Percentiles rank a stretch among this genome's conserved stretches.
Evolutionary conservation across 257 asterid genomes (phyloP).

Genomic region (Solanum arcanum): DNA sequence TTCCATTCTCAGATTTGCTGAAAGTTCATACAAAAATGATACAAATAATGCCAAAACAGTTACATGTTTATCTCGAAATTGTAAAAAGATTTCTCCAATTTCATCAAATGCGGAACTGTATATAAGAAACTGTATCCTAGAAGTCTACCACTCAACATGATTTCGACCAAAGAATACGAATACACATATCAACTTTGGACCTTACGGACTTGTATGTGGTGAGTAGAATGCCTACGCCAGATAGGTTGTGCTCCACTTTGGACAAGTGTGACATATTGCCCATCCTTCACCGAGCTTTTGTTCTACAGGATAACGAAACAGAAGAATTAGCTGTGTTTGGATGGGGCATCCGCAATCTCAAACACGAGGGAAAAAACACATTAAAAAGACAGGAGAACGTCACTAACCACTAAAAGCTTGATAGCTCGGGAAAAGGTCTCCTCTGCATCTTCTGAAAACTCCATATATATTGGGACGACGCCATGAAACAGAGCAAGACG

Average conservation of each 20-base stretch:
- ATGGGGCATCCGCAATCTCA: not conserved
- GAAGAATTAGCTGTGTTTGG: not conserved
- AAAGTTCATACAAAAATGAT: not conserved
- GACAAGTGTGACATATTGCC: constrained; percentile 80
- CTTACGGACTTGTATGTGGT: constrained; percentile 94
- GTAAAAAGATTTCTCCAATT: not conserved
- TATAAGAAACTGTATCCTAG: not conserved
- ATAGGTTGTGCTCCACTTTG: constrained; percentile 99
- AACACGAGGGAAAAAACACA: not conserved
- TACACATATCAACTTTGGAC: constrained; percentile 43
- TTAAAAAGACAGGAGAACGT: not conserved
- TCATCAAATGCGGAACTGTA: not conserved
- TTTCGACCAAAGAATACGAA: not conserved
- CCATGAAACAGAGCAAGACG: constrained; percentile 84
- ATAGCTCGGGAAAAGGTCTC: constrained; percentile 85
- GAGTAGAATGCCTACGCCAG: constrained; percentile 92
- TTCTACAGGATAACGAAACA: constrained; percentile 19
- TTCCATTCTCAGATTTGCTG: not conserved
- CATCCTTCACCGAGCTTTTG: constrained; percentile 61
- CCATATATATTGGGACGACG: constrained; percentile 79
- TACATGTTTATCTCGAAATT: not conserved
- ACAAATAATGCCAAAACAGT: not conserved
- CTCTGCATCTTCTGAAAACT: constrained; percentile 78
- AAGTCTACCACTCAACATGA: not conserved
- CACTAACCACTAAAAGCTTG: constrained; percentile 64